Evolutionary conservation across 805 yeast genomes (phyloP).

Genomic region (Kurtzmaniella cleridarum): DNA sequence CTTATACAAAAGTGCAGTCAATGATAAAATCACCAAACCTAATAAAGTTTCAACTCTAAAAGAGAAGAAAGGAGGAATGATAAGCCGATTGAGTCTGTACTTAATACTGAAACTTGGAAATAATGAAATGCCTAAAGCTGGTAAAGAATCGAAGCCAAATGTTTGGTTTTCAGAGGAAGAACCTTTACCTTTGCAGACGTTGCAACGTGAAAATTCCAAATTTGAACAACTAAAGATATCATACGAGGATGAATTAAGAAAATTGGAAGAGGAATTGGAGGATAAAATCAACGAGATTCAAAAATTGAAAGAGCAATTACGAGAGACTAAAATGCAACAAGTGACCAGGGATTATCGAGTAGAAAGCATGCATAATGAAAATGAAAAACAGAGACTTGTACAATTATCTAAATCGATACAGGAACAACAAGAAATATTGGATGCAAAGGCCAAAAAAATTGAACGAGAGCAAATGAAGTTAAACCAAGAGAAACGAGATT

Average conservation of each 20-base stretch:
- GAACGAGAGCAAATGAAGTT: constrained; percentile 1
- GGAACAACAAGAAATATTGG: constrained; percentile 1
- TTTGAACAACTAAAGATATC: constrained; percentile 1
- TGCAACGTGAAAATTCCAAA: neutral
- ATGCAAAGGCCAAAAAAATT: neutral
- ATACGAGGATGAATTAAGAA: constrained; percentile 2
- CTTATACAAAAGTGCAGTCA: constrained; percentile 1
- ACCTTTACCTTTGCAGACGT: neutral
- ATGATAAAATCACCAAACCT: neutral
- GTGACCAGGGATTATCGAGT: neutral
- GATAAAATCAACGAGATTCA: constrained; percentile 1
- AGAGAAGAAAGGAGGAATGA: neutral
- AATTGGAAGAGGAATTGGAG: constrained; percentile 3
- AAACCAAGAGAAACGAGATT: constrained; percentile 5
- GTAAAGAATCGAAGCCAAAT: neutral
- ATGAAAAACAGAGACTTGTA: neutral
- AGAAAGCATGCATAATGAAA: neutral
- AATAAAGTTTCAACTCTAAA: neutral
- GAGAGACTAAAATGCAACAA: neutral
- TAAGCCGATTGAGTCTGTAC: neutral
- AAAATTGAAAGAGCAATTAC: neutral
- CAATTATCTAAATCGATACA: constrained; percentile 6
- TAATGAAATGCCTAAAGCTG: neutral
- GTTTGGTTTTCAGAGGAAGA: neutral
- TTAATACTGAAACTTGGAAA: neutral